Evolutionary conservation across 768 basidiomycete species (phyloP).

Genomic region (Tricholoma hemisulphureum): DNA sequence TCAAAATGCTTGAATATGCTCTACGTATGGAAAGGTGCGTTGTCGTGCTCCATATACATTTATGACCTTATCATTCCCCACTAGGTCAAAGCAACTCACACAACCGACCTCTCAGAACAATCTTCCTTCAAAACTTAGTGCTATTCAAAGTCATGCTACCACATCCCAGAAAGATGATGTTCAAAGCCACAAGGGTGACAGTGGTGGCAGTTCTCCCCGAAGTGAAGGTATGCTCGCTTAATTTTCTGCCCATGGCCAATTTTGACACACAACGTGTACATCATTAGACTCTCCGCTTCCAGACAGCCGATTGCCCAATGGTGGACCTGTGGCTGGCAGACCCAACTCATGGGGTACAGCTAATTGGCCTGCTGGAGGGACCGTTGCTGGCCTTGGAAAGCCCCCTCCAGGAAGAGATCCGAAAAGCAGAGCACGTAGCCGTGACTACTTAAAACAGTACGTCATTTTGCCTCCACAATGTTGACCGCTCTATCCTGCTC

Average conservation of each 20-base stretch:
- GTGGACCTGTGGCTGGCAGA: constrained; percentile 47
- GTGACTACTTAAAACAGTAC: constrained; percentile 97
- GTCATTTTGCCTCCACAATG: constrained; percentile 27
- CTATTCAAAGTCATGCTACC: constrained; percentile 54
- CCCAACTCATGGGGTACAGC: constrained; percentile 57
- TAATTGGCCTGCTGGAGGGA: constrained; percentile 45
- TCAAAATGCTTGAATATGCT: constrained; percentile 99
- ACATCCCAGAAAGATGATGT: constrained; percentile 70
- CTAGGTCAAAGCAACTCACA: constrained; percentile 78
- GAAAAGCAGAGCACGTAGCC: constrained; percentile 90
- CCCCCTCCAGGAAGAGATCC: constrained; percentile 84
- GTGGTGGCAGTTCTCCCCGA: constrained; percentile 78
- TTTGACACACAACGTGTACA: constrained; percentile 9
- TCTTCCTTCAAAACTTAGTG: constrained; percentile 63
- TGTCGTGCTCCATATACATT: constrained; percentile 26
- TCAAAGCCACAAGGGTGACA: constrained; percentile 73
- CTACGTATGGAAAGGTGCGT: constrained; percentile 88
- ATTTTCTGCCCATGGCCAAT: constrained; percentile 6
- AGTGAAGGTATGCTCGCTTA: constrained; percentile 63
- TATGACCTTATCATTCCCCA: constrained; percentile 6
- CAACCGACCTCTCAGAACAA: constrained; percentile 57
- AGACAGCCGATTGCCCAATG: constrained; percentile 65
- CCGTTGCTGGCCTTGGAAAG: constrained; percentile 56
- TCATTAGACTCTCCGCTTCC: constrained; percentile 69
- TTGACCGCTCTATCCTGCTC: constrained; percentile 10